Base-by-base conservation (phyloP, 83 land plant genomes). In the Picea abies region DNA sequence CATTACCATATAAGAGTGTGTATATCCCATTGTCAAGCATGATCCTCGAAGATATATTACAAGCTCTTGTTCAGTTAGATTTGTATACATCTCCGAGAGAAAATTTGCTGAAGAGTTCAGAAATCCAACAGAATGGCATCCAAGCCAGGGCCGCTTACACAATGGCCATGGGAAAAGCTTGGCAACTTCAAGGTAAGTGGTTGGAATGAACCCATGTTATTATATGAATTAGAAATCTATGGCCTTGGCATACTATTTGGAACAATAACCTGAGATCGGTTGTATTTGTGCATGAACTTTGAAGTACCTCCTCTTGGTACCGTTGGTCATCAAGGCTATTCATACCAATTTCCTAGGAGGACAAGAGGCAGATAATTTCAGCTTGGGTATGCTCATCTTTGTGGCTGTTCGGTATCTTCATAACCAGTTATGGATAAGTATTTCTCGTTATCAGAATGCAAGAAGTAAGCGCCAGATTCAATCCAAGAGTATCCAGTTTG, bases 91-190 rank as follows among this genome's bases (percentile, higher is more conserved):
- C 56, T 11, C 56, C 11, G 56, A 11, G 10, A 52, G 14, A 52
- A 52, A 52, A 52, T 52, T 12, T 52, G 56, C 56, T 10, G 56
- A 52, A 52, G 56, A 52, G 56, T 2, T 52, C 3, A 44, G 47
- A 10, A 52, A 3, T 52, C 3, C 12, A 52, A 52, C 12, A 52
- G 14, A 52, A 91, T 91, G 93, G 93, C 93, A 25, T 80, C 88
- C 0, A 84, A 82, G 56, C 93, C 93, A 4, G 93, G 93, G 1
- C 52, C 84, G 20, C 86, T 91, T 76, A 87, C 89, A 7, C 79
- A 84, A 10, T 91, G 93, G 93, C 93, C 93, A 82, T 91, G 93
- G 93, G 82, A 69, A 69, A 78, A 67, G 35, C 93, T 91, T 20
- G 93, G 93, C 2, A 85, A 26, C 83, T 85, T 85, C 68, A 91